Evolutionary conservation across 768 basidiomycete species (phyloP), one percentile per base, ranked within the genome.

Genomic region (Cyathus striatus): DNA sequence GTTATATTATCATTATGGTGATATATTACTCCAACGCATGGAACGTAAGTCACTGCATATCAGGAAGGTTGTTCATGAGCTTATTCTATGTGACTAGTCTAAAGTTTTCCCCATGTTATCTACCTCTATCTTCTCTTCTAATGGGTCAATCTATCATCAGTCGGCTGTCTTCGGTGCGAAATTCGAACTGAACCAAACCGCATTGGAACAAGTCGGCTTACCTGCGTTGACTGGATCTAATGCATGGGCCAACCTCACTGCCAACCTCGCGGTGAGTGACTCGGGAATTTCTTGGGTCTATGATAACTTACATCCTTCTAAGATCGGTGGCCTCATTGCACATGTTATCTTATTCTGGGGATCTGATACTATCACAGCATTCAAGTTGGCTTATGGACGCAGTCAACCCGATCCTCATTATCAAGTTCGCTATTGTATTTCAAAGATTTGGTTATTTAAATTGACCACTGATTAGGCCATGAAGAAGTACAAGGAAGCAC

Each of bases 21-120:
- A 76, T 84, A 32, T 84, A 79, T 58, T 83, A 81, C 48, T 69
- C 73, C n/a, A 76, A 84, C 51, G 60, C 67, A 5, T 84, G 80
- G 79, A 71, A 74, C 48, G 80, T 76, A 52, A 50, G 65, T 61
- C 14, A n/a, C n/a, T n/a, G 13, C 12, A 12, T 22, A 6, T 40
- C 16, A 40, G 6, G 12, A 12, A 40, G 6, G 9, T 21, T 14
- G 4, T 16, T 26, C 14, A 10, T 32, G 10, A 30, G 18, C 17
- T 30, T 42, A 32, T 32, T 20, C 41, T 20, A 30, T 17, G 6
- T 12, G 10, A 30, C 2, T 43, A 80, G 78, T 75, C 78, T 2
- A 59, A 68, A 44, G 53, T 57, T 1, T 78, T 78, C 51, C 81
- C 79, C 0, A 78, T 84, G 71, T 58, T 84, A 23, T 80, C 81